These are phyloP conservation scores for Mrakia frigida DNA, from an alignment of 768 basidiomycete species.

Conservation along the genomic window DNA sequence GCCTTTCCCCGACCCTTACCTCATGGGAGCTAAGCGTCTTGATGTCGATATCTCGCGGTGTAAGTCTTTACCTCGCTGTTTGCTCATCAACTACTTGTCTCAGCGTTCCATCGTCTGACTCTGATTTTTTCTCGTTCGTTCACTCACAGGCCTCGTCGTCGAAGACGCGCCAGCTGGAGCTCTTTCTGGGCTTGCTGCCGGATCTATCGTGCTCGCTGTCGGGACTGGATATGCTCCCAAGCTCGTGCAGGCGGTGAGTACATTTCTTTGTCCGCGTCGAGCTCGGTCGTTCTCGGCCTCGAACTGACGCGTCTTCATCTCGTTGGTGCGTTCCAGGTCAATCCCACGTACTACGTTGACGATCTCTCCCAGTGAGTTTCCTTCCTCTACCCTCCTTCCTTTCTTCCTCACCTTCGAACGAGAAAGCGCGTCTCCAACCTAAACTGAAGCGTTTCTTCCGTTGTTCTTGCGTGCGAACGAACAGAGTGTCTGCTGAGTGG, in stretches of 20 bases:
- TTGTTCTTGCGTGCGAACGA: too few relatives aligned
- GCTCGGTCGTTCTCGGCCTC: too few relatives aligned
- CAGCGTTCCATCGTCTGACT: neutral
- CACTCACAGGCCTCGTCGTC: constrained; percentile 78
- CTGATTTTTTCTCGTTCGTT: neutral
- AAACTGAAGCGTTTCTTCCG: neutral
- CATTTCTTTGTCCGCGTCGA: too few relatives aligned
- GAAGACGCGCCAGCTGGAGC: constrained; percentile 87
- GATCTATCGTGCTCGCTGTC: constrained; percentile 70
- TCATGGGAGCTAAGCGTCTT: constrained; percentile 16
- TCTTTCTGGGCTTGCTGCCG: constrained; percentile 66
- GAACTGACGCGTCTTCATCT: neutral
- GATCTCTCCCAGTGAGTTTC: constrained; percentile 18
- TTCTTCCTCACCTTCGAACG: neutral
- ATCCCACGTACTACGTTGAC: constrained; percentile 11
- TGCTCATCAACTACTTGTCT: too few relatives aligned
- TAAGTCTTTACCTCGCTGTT: neutral
- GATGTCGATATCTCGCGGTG: constrained; percentile 14
- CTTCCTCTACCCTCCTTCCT: too few relatives aligned
- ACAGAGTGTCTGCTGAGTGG: constrained; percentile 10
- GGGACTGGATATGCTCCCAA: constrained; percentile 62
- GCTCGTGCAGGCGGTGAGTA: constrained; percentile 13
- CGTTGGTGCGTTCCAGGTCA: neutral
- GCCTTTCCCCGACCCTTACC: constrained; percentile 29
- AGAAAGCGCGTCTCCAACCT: neutral